Base-by-base conservation (phyloP, 805 yeast genomes). In the Candida maesae region DNA sequence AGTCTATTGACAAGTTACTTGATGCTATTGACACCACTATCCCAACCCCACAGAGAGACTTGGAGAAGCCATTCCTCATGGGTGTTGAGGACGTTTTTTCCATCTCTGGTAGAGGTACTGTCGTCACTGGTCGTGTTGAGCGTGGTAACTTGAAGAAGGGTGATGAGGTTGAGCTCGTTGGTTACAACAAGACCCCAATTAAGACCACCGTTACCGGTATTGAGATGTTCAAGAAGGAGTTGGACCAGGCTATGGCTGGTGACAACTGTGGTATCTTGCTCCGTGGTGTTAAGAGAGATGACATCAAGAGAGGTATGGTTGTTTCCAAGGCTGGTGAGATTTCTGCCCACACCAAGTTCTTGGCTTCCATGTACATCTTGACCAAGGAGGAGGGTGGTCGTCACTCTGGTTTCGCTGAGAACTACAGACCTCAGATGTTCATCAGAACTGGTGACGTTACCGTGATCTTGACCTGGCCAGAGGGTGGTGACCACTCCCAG, bases 381-480 rank as follows among this genome's bases (percentile, higher is more conserved):
- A 78, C 95, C 64, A 84, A 88, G 70, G 98, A 93, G 63, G 99
- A 93, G 74, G 99, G 99, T 79, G 99, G 99, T 61, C 91, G 99
- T 74, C 96, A 88, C 76, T 85, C 96, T 51, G 95, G 96, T 53
- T 93, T 93, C 68, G 91, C 91, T 63, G 88, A 84, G 70, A 84
- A 89, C 80, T 93, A 90, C 82, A 87, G 95, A 76, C 99, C 99
- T 48, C 99, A 93, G 73, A 77, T 91, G 78, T 93, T 84, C 71
- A 78, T 93, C 63, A 86, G 98, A 74, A 90, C 99, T 52, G 87
- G 95, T 51, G 95, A 89, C 64, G 97, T 91, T 51, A 87, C 97
- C 52, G 91, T 85, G 62, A 79, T 82, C 45, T 73, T 91, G 66
- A 80, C 80, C 56, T 90, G 90, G 93, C 97, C 97, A 63, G 75